phyloP scores from a whole-genome alignment of 768 basidiomycete species.

The Russula compacta region DNA sequence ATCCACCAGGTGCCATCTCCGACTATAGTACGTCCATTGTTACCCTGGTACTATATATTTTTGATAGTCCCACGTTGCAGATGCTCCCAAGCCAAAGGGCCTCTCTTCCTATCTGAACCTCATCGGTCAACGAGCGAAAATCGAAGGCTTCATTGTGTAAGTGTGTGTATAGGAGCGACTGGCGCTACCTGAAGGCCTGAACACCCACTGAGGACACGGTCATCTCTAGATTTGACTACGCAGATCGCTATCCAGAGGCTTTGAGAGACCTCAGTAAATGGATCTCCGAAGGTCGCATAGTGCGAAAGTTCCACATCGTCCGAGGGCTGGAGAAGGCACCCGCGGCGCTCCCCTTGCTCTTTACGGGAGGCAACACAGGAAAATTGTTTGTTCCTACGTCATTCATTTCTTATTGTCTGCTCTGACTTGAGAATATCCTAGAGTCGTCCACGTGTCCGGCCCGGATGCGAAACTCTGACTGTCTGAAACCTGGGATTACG shows the following conservation, averaged over 20 bases:
- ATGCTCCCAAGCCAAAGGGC: slow-evolving; percentile 51
- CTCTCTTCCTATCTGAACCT: slow-evolving; percentile 58
- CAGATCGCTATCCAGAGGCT: slow-evolving; percentile 46
- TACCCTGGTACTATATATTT: background rate
- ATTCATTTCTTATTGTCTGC: background rate
- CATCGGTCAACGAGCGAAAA: slow-evolving; percentile 67
- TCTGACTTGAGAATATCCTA: slow-evolving; percentile 22
- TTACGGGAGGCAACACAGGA: slow-evolving; percentile 68
- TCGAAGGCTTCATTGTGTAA: slow-evolving; percentile 80
- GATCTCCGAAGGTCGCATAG: slow-evolving; percentile 60
- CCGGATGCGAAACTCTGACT: slow-evolving; percentile 7
- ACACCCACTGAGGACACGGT: background rate
- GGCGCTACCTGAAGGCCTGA: background rate
- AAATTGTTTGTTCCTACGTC: slow-evolving; percentile 42
- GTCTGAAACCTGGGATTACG: background rate
- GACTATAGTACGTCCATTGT: slow-evolving; percentile 52
- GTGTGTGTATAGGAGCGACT: slow-evolving; percentile 20
- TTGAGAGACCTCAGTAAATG: slow-evolving; percentile 46
- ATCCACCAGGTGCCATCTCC: slow-evolving; percentile 63
- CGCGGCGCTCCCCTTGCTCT: slow-evolving; percentile 58
- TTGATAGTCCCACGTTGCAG: slow-evolving; percentile 27
- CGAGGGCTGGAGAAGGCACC: slow-evolving; percentile 70
- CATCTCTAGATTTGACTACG: slow-evolving; percentile 61
- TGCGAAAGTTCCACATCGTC: slow-evolving; percentile 72
- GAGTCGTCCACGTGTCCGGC: slow-evolving; percentile 51